A percentile compares a stretch with the other conserved stretches of the same genome.
phyloP scores from a whole-genome alignment of 2,329 filamentous ascomycete genomes.

The Fusarium oxysporum region DNA sequence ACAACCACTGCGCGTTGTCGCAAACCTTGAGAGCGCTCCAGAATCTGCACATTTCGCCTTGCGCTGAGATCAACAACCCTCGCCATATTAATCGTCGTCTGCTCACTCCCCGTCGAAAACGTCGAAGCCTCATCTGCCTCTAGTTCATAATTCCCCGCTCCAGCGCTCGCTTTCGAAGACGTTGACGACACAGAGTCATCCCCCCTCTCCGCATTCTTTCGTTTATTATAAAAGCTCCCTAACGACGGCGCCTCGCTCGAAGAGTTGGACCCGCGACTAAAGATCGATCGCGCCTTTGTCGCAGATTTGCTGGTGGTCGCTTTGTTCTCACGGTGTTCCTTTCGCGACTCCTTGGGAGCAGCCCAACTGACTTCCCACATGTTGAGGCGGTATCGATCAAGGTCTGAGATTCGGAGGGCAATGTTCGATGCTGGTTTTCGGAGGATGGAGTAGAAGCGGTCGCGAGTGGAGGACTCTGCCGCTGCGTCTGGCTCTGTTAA shows the following conservation, averaged over 20 bases:
- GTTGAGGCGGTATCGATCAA: slow-evolving; percentile 17
- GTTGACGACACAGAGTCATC: slow-evolving; percentile 4
- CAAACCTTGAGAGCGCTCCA: not conserved
- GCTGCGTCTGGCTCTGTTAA: slow-evolving; percentile 2
- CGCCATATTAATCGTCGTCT: not conserved
- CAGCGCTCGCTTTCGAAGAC: slow-evolving; percentile 3
- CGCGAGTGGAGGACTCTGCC: not conserved
- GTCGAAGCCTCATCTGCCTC: slow-evolving; percentile 19
- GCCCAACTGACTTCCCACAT: slow-evolving; percentile 42
- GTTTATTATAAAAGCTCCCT: not conserved
- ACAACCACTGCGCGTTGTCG: rapidly evolving
- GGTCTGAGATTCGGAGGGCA: slow-evolving; percentile 2
- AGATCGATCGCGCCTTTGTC: slow-evolving; percentile 14
- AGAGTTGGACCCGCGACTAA: slow-evolving; percentile 19
- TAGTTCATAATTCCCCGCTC: not conserved
- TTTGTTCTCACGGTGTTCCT: slow-evolving; percentile 36
- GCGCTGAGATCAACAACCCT: not conserved
- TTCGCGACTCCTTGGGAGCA: slow-evolving; percentile 28
- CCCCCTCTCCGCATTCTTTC: not conserved
- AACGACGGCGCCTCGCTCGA: slow-evolving; percentile 8
- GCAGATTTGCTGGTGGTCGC: not conserved
- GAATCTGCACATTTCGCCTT: not conserved
- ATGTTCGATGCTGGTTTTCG: slow-evolving; percentile 23
- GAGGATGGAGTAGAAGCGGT: slow-evolving; percentile 11
- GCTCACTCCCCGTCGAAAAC: slow-evolving; percentile 6